Evolutionary conservation across 441 rosid species (phyloP).

Genomic region (Euphorbia corollata): DNA sequence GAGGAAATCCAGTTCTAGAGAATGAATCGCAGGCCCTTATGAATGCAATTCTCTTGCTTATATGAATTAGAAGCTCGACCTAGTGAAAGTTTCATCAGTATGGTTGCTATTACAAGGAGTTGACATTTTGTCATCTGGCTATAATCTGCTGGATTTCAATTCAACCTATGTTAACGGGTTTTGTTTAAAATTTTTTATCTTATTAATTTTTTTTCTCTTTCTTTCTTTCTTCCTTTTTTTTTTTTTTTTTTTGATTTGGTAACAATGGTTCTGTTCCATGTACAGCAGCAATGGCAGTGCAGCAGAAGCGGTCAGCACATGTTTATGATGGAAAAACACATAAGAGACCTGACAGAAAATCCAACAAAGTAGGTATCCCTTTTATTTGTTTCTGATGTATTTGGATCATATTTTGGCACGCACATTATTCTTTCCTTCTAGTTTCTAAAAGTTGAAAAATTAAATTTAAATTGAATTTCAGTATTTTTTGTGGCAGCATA

Average conservation of each 20-base stretch:
- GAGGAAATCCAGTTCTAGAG: not conserved
- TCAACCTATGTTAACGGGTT: not conserved
- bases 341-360: slow-evolving; percentile 52
- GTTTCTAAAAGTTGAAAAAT: not conserved
- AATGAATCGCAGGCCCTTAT: not conserved
- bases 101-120: not conserved
- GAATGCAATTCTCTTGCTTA: not conserved
- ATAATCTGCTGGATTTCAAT: not conserved
- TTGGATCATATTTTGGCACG: not conserved
- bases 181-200: not conserved
- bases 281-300: slow-evolving; percentile 38
- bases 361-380: slow-evolving; percentile 49
- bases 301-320: slow-evolving; percentile 45
- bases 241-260: not conserved
- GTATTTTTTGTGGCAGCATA: not conserved
- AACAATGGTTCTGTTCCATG: slow-evolving; percentile 13
- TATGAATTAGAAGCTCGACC: not conserved
- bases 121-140: slow-evolving; percentile 6
- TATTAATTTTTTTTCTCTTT: not conserved
- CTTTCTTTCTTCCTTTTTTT: too few species aligned
- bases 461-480: not conserved
- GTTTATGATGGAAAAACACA: slow-evolving; percentile 55
- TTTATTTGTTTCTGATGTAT: slow-evolving; percentile 14
- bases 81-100: not conserved
- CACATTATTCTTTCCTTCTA: slow-evolving; percentile 5